These are phyloP conservation scores for Coemansia sp. DNA, from an alignment of 192 early-diverging fungal genomes.

Conservation along the genomic window DNA sequence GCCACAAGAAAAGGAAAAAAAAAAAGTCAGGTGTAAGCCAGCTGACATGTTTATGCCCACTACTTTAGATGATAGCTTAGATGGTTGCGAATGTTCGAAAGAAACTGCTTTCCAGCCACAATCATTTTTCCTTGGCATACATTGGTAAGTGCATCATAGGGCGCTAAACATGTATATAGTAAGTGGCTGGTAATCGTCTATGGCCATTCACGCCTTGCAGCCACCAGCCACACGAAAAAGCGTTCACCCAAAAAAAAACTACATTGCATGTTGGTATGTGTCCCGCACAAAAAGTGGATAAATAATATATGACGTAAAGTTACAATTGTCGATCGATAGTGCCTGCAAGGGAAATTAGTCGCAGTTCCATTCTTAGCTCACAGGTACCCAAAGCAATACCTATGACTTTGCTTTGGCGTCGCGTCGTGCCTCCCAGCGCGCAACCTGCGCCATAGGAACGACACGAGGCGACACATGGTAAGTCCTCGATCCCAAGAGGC, in stretches of 20 bases:
- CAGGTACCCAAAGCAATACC: neutral
- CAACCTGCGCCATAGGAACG: conserved; percentile 46
- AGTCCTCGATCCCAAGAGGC: conserved; percentile 27
- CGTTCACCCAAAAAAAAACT: neutral
- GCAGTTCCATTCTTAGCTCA: neutral
- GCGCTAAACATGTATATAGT: neutral
- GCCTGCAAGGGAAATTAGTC: neutral
- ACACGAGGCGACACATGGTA: conserved; percentile 46
- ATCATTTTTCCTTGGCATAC: neutral
- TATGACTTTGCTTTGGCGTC: conserved; percentile 6
- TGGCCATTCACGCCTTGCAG: conserved; percentile 4
- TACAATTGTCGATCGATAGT: neutral
- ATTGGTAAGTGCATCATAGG: neutral
- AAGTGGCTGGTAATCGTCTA: conserved; percentile 3
- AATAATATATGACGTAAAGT: neutral
- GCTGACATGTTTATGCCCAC: neutral
- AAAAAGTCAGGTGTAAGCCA: neutral
- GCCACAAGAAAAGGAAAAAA: neutral
- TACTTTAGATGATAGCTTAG: neutral
- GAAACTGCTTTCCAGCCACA: neutral
- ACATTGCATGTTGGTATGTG: neutral
- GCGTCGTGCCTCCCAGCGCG: conserved; percentile 30
- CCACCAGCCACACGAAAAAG: conserved; percentile 7
- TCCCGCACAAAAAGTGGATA: neutral
- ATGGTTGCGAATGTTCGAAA: neutral